Evolutionary conservation across 495 filamentous ascomycete species (phyloP), one percentile per base, ranked within the genome.

Genomic region (Trichoderma orchidacearum): DNA sequence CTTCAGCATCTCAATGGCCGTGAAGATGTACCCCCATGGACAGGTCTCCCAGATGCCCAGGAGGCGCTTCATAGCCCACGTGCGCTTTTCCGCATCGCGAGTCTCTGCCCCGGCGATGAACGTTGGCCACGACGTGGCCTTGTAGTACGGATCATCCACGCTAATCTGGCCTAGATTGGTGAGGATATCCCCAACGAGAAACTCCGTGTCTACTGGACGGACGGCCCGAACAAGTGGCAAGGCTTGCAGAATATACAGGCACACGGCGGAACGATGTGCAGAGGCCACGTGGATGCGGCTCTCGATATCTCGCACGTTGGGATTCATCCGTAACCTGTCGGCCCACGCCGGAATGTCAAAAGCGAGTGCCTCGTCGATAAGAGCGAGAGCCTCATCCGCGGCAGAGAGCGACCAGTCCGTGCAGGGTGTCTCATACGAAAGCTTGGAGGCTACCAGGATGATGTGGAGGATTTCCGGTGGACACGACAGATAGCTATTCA

Each of bases 81-180:
- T 45, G 17, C 74, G 59, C 32, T 62, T 62, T 1, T 38, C 45
- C 6, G 58, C 35, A 8, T 70, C 63, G 41, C 70, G 61, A 5
- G 71, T 67, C 31, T 82, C 79, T 3, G 81, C 64, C 1, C 78
- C 80, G 0, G 75, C 76, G 34, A 83, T 66, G 45, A 81, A 80
- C 1, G 80, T 76, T 0, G 80, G 78, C 80, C 79, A 83, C 0
- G 79, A 68, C 0, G 76, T 74, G 17, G 74, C 81, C 53, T 83
- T 84, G 61, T 81, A 74, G 15, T 77, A 59, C 0, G 69, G 61
- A 3, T 72, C 66, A 4, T 78, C 65, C 17, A 71, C 62, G n/a
- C 72, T 68, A 30, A 84, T 62, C 17, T 60, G 64, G 11, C 70
- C 65, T 23, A 82, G 66, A 45, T 76, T 59, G 0, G 64, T 56